phyloP scores from a whole-genome alignment of 2,329 filamentous ascomycete genomes.

The Diaporthe amygdali region DNA sequence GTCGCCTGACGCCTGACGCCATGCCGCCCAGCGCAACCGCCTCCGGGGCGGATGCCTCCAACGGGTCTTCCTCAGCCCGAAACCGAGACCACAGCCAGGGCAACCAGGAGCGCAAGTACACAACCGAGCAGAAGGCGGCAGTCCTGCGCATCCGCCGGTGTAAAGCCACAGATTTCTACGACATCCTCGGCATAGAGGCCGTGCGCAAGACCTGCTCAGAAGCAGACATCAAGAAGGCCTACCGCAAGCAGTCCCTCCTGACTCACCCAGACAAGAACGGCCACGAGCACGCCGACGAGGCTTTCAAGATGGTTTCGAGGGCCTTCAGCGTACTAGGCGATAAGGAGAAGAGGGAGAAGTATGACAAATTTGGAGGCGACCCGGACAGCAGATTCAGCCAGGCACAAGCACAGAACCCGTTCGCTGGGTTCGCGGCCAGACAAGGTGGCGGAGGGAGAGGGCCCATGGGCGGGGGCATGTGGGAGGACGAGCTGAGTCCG shows the following conservation, averaged over 20 bases:
- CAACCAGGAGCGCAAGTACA: slow-evolving; percentile 78
- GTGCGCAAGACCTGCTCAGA: slow-evolving; percentile 73
- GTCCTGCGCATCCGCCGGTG: slow-evolving; percentile 89
- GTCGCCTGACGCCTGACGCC: slow-evolving; percentile 19
- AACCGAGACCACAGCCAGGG: slow-evolving; percentile 76
- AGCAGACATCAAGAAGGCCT: slow-evolving; percentile 94
- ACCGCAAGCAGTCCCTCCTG: slow-evolving; percentile 89
- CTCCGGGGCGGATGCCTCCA: slow-evolving; percentile 57
- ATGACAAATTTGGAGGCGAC: slow-evolving; percentile 87
- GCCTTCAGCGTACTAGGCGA: slow-evolving; percentile 95
- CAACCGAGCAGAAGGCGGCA: slow-evolving; percentile 87
- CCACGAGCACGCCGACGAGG: slow-evolving; percentile 92
- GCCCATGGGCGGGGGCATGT: slow-evolving; percentile 65
- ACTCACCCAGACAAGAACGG: slow-evolving; percentile 99
- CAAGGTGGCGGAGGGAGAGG: slow-evolving; percentile 41
- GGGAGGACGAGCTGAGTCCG: slow-evolving; percentile 90
- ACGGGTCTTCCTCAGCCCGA: slow-evolving; percentile 44
- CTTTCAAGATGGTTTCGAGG: slow-evolving; percentile 96
- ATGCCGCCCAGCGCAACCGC: slow-evolving; percentile 56
- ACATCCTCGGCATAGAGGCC: slow-evolving; percentile 80
- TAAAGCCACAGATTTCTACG: slow-evolving; percentile 87
- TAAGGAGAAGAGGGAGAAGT: slow-evolving; percentile 89
- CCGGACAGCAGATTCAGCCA: slow-evolving; percentile 85
- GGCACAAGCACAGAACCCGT: slow-evolving; percentile 66
- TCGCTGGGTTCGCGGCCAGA: slow-evolving; percentile 63